Evolutionary conservation across 129 eudicot genomes (phyloP), one percentile per base, ranked within the genome.

Genomic region (Artemisia argyi): DNA sequence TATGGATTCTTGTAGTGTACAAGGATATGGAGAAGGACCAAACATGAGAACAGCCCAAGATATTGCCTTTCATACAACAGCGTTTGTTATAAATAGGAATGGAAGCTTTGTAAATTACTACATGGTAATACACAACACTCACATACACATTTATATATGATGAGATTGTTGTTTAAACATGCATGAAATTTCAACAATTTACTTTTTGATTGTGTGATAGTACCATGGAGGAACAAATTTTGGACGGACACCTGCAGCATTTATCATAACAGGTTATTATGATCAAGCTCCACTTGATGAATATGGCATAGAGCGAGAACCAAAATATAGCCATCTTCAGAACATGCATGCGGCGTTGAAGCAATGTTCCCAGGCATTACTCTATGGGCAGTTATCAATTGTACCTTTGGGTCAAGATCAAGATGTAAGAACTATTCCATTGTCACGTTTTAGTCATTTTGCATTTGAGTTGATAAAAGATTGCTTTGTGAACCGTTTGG

Each of bases 221-320:
- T 94, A 87, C 77, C 97, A 94, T 74, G 98, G 98, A 65, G 98
- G 98, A 76, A 94, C 98, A 42, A 94, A 94, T 63, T 90, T 90
- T 54, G 98, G 90, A 50, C 87, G 91, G 52, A 82, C 89, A 0
- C 75, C 92, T 4, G 61, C 97, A 42, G 39, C 89, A 16, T 94
- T 76, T 68, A 66, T 82, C 2, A 73, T 79, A 55, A 90, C 99
- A 26, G 57, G 85, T 67, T 94, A 94, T 32, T 94, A 94, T 64
- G 97, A 90, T 81, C 83, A 72, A 81, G 99, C 99, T 75, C 99
- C 97, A 14, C 86, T 94, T 26, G 97, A 94, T 79, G 97, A 90
- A 73, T 94, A 88, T 78, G 97, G 96, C 73, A 78, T 90, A n/a
- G 69, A 65, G 74, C 83, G 88, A 61, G 85, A 94, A 75, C 99